Percentiles rank a stretch among this genome's conserved stretches.
Conservation (phyloP, 129 eudicot species). For the Arctium minus region DNA sequence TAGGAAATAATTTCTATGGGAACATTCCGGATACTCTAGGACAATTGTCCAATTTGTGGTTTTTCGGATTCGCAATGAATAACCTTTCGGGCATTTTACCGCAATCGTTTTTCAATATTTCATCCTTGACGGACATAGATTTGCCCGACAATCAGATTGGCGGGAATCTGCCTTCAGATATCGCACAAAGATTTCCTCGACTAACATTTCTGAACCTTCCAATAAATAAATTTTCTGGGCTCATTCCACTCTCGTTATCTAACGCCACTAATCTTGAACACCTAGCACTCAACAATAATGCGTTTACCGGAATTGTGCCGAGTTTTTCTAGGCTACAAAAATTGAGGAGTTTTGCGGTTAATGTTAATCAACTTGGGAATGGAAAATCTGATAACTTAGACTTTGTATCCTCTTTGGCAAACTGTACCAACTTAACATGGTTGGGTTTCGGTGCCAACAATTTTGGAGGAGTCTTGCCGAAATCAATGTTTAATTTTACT, state of each 20-base stretch:
- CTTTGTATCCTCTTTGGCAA: not conserved
- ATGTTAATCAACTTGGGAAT: not conserved
- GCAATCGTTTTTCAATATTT: not conserved
- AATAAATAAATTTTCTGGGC: not conserved
- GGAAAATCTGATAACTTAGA: not conserved
- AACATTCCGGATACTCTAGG: slow-evolving; percentile 1
- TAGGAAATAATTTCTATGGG: not conserved
- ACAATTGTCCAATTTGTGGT: not conserved
- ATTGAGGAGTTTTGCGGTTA: not conserved
- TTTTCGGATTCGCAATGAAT: not conserved
- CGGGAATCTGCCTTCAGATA: not conserved
- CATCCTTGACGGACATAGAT: not conserved
- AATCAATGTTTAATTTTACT: not conserved
- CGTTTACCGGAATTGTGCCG: not conserved
- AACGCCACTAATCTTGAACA: not conserved
- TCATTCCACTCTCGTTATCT: slow-evolving; percentile 2
- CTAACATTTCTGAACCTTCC: not conserved
- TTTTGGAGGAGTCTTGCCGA: slow-evolving; percentile 17
- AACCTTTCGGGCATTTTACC: slow-evolving; percentile 15
- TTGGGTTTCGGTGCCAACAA: not conserved
- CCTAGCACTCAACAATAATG: not conserved
- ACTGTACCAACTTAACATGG: not conserved
- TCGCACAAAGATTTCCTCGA: not conserved
- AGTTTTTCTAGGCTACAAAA: not conserved
- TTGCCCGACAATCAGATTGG: not conserved